Conservation (phyloP, 2,329 filamentous ascomycete genomes). For the Pseudogymnoascus verrucosus region DNA sequence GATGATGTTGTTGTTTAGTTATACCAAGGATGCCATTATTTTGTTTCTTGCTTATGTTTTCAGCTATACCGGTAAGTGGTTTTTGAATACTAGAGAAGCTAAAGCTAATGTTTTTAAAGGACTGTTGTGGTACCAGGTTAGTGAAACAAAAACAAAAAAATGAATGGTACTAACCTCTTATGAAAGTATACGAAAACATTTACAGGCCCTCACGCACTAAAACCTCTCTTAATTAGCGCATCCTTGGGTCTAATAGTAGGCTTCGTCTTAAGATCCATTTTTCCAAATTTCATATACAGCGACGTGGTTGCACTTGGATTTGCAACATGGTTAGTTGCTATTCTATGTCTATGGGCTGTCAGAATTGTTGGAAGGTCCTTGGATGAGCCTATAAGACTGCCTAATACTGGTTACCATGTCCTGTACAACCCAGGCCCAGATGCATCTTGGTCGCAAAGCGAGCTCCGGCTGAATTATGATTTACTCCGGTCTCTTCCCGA, state of each 20-base stretch:
- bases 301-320: conserved; percentile 39
- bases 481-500: conserved; percentile 33
- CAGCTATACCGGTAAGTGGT: too few species aligned
- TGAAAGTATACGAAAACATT: conserved; percentile 40
- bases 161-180: background rate
- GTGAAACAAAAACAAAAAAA: too few species aligned
- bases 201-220: conserved; percentile 40
- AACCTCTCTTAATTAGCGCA: conserved; percentile 39
- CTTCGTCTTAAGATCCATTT: conserved; percentile 33
- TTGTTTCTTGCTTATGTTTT: too few species aligned
- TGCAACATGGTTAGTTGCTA: conserved; percentile 44
- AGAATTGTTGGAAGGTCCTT: conserved; percentile 40
- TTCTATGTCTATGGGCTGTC: conserved; percentile 39
- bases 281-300: conserved; percentile 34
- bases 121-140: conserved; percentile 40
- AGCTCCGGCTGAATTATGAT: conserved; percentile 39
- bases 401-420: too few species aligned
- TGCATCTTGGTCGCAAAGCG: conserved; percentile 41
- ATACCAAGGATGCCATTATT: conserved; percentile 30
- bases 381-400: conserved; percentile 23
- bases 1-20: conserved; percentile 44
- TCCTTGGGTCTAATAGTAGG: conserved; percentile 39
- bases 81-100: too few species aligned
- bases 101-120: conserved; percentile 39
- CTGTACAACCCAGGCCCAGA: conserved; percentile 24